Evolutionary conservation across 441 rosid genomes (phyloP).

Genomic region (Aquilaria agallochum): DNA sequence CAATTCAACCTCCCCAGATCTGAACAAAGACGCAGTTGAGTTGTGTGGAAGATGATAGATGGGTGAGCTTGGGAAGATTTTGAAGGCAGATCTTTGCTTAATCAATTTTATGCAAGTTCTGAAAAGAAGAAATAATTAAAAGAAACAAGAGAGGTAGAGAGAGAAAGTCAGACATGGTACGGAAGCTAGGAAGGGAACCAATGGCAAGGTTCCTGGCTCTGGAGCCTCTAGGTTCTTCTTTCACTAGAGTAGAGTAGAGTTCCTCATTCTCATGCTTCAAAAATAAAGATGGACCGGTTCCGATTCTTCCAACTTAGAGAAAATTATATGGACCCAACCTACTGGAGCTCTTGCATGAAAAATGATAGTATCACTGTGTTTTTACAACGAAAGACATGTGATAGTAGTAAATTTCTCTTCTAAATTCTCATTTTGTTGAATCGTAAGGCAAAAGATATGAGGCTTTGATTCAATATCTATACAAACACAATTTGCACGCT

Average conservation of each 20-base stretch:
- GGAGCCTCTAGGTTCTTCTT: constrained; percentile 29
- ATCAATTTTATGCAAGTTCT: constrained; percentile 37
- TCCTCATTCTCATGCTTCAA: constrained; percentile 19
- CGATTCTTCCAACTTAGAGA: constrained; percentile 34
- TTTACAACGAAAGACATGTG: too few species aligned
- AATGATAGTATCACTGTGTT: too few species aligned
- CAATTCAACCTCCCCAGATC: too few species aligned
- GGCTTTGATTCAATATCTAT: too few species aligned
- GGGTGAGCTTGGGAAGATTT: constrained; percentile 19
- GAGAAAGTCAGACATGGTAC: constrained; percentile 31
- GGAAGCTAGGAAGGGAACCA: constrained; percentile 39
- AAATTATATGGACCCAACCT: not conserved
- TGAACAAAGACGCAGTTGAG: constrained; percentile 7
- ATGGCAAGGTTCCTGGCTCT: constrained; percentile 28
- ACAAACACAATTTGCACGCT: too few species aligned
- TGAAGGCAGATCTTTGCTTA: constrained; percentile 42
- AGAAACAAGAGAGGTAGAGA: constrained; percentile 16
- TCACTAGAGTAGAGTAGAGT: not conserved
- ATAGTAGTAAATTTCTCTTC: too few species aligned
- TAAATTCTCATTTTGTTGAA: too few species aligned
- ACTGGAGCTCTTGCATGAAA: too few species aligned
- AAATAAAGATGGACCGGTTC: constrained; percentile 39
- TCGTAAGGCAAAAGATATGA: too few species aligned
- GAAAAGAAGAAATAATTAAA: constrained; percentile 14
- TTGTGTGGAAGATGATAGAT: constrained; percentile 19